phyloP scores from a whole-genome alignment of 2,329 filamentous ascomycete species.

The Exserohilum turcica region DNA sequence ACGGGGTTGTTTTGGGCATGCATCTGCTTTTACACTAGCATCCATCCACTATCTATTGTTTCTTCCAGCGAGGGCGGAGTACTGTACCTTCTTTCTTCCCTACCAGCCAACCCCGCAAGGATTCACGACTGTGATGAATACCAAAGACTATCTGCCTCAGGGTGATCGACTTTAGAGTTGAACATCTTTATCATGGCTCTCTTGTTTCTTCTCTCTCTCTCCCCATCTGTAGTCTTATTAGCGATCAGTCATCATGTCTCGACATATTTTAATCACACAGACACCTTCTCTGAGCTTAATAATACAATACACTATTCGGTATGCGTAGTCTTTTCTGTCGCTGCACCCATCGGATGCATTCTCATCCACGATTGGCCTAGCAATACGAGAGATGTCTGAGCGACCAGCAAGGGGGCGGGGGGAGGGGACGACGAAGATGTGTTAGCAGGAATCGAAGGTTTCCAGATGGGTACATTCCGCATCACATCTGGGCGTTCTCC shows the following conservation, averaged over 20 bases:
- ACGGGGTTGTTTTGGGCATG: slow-evolving; percentile 24
- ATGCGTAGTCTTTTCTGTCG: slow-evolving; percentile 31
- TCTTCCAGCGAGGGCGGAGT: slow-evolving; percentile 27
- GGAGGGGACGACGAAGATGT: no score
- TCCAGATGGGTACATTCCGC: slow-evolving; percentile 1
- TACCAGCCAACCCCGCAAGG: slow-evolving; percentile 34
- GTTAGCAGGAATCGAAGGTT: background rate
- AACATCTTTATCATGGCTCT: slow-evolving; percentile 42
- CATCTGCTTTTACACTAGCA: slow-evolving; percentile 27
- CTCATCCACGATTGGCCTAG: background rate
- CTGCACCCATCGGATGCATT: background rate
- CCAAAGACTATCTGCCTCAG: slow-evolving; percentile 48
- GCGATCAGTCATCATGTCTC: slow-evolving; percentile 9
- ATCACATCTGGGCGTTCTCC: no score
- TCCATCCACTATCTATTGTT: slow-evolving; percentile 22
- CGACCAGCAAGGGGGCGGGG: background rate
- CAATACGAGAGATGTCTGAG: background rate
- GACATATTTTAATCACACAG: slow-evolving; percentile 31
- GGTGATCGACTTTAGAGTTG: slow-evolving; percentile 47
- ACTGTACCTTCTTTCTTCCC: slow-evolving; percentile 31
- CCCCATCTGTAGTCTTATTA: slow-evolving; percentile 14
- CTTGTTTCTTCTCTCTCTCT: slow-evolving; percentile 15
- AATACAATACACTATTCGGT: slow-evolving; percentile 41
- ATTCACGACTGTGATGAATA: slow-evolving; percentile 46
- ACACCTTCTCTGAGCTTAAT: slow-evolving; percentile 20